These are phyloP conservation scores for Taphrina betulina DNA, from an alignment of 1,139 yeast species.

Conservation along the genomic window DNA sequence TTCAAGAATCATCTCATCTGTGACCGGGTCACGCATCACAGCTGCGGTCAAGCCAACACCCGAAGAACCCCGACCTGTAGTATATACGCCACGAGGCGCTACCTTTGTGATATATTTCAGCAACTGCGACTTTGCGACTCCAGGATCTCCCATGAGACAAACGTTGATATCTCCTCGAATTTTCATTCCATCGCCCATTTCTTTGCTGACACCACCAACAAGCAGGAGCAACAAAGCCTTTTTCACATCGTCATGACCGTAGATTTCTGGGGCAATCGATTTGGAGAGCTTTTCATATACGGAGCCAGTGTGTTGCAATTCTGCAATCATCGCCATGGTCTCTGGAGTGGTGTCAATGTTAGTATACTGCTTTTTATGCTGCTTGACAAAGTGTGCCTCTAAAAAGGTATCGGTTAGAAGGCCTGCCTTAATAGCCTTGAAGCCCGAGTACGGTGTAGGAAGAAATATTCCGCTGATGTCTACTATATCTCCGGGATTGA, in stretches of 20 bases:
- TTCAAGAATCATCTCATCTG: constrained; percentile 97
- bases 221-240: constrained; percentile 79
- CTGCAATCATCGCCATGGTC: constrained; percentile 56
- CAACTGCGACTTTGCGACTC: constrained; percentile 97
- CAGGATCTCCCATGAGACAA: constrained; percentile 99
- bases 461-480: constrained; percentile 88
- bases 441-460: constrained; percentile 96
- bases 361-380: constrained; percentile 87
- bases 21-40: constrained; percentile 96
- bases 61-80: constrained; percentile 98
- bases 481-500: constrained; percentile 93
- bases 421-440: constrained; percentile 87
- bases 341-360: constrained; percentile 59
- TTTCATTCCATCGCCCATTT: constrained; percentile 92
- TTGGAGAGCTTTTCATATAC: constrained; percentile 76
- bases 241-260: constrained; percentile 89
- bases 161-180: constrained; percentile 97
- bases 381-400: constrained; percentile 80
- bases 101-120: constrained; percentile 86
- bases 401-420: constrained; percentile 88
- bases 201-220: constrained; percentile 95
- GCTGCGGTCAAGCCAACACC: constrained; percentile 99
- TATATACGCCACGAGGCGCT: constrained; percentile 95
- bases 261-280: constrained; percentile 97
- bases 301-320: constrained; percentile 60